Conservation (phyloP, 192 early-diverging fungal species). For the Podila verticillata region DNA sequence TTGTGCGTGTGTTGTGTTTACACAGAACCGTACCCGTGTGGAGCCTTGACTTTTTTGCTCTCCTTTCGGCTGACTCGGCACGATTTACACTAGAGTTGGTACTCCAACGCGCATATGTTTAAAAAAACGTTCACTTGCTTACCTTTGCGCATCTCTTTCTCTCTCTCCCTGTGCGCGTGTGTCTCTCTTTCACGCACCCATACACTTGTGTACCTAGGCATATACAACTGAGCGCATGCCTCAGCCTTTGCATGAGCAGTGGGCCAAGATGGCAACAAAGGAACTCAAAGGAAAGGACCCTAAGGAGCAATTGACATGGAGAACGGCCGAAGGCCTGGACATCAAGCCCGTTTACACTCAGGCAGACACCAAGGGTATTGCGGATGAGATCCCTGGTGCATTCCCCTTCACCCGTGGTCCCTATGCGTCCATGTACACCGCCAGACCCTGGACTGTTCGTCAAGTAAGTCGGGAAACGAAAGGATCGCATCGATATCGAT, state of each 20-base stretch:
- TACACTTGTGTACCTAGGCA: constrained; percentile 3
- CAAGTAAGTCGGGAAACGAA: constrained; percentile 57
- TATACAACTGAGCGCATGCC: constrained; percentile 40
- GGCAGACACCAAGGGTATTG: constrained; percentile 66
- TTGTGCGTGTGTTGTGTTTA: not conserved
- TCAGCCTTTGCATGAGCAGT: constrained; percentile 76
- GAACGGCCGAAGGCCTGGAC: constrained; percentile 83
- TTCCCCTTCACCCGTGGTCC: constrained; percentile 91
- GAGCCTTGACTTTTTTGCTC: not conserved
- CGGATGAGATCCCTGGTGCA: constrained; percentile 81
- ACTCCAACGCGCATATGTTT: not conserved
- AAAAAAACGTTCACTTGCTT: not conserved
- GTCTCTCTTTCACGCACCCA: not conserved
- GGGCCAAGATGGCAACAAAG: constrained; percentile 78
- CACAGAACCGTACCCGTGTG: not conserved
- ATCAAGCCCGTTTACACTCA: constrained; percentile 91
- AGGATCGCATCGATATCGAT: not conserved
- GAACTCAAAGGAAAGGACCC: constrained; percentile 92
- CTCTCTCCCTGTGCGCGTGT: not conserved
- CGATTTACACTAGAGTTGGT: no score
- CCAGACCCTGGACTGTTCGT: constrained; percentile 87
- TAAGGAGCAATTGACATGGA: constrained; percentile 75
- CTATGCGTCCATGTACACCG: constrained; percentile 87
- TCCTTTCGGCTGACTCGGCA: not conserved
- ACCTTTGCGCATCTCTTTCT: not conserved